Base-by-base conservation (phyloP, 2,329 filamentous ascomycete genomes). In the Colletotrichum agaves region DNA sequence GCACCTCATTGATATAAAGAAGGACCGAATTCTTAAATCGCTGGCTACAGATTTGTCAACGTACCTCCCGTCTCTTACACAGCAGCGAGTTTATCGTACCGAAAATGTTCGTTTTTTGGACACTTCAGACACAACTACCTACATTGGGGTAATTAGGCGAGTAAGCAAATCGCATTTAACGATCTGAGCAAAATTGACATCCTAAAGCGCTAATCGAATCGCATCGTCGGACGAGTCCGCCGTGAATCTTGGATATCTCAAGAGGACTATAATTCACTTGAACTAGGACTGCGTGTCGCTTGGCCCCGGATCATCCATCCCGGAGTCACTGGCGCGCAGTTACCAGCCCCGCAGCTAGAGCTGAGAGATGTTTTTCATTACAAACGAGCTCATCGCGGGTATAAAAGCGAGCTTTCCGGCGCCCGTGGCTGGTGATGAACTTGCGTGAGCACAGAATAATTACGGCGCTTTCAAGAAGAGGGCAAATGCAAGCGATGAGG, bases 161-260 rank as follows among this genome's bases (percentile, higher is more conserved):
- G 46, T 33, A 27, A n/a, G 21, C 27, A 2, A 3, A 2, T 13
- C 0, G 6, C 0, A n/a, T 7, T 23, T 0, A 33, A 10, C 31
- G 5, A 5, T 5, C 46, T 15, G 2, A 12, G 2, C 10, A 8
- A 21, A 13, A 50, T 2, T 50, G n/a, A 50, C 13, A 17, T 21
- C 8, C 3, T 2, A 33, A 0, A 50, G 47, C 27, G 19, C 2
- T 23, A 33, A 17, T 50, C 47, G 8, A 33, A 50, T 23, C 47
- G 47, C 27, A 50, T 50, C 47, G 31, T 31, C 13, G 47, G 47
- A 12, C 47, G 47, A 23, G 31, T 31, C 0, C 47, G 21, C 5
- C 3, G 2, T 5, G 47, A 15, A 13, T 50, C 33, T 4, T 15
- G 13, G 47, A 15, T 33, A 5, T 5, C 47, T 10, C 7, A n/a